Conservation (phyloP, 345 rosid genomes). For the Dovyalis caffra region DNA sequence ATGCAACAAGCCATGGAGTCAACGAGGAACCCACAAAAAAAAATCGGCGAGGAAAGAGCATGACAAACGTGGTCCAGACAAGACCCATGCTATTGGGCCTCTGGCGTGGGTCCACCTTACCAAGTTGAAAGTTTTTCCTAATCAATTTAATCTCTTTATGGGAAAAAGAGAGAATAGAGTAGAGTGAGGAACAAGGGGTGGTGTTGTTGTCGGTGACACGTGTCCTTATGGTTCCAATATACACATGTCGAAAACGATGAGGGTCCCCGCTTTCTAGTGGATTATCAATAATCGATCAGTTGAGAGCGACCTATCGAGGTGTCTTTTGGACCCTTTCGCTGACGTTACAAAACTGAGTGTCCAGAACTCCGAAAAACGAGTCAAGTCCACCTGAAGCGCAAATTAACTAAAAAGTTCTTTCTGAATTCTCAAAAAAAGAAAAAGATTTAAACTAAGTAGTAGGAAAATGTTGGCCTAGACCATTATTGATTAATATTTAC, state of each 20-base stretch:
- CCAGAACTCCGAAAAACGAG: too few species aligned
- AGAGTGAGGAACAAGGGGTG: background rate
- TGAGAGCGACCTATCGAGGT: constrained; percentile 5
- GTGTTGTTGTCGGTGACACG: constrained; percentile 9
- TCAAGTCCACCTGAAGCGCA: too few species aligned
- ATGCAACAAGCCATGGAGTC: background rate
- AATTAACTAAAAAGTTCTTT: too few species aligned
- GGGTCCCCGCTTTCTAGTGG: background rate
- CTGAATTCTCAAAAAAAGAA: too few species aligned
- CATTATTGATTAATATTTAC: too few species aligned
- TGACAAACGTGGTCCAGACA: constrained; percentile 21
- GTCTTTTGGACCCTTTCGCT: background rate
- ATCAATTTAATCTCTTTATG: background rate
- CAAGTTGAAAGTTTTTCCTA: constrained; percentile 1
- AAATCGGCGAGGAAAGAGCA: constrained; percentile 11
- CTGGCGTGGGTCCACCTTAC: background rate
- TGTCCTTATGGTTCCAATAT: background rate
- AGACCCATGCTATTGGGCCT: background rate
- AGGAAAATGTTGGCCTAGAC: too few species aligned
- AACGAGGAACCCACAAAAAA: background rate
- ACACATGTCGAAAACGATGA: constrained; percentile 21
- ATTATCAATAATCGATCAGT: background rate
- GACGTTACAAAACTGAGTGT: background rate
- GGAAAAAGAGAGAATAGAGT: background rate
- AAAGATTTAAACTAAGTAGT: too few species aligned